Percentiles rank a stretch among this genome's conserved stretches.
These are phyloP conservation scores for Thoreauomyces humboldtii DNA, from an alignment of 192 early-diverging fungal genomes.

Conservation along the genomic window DNA sequence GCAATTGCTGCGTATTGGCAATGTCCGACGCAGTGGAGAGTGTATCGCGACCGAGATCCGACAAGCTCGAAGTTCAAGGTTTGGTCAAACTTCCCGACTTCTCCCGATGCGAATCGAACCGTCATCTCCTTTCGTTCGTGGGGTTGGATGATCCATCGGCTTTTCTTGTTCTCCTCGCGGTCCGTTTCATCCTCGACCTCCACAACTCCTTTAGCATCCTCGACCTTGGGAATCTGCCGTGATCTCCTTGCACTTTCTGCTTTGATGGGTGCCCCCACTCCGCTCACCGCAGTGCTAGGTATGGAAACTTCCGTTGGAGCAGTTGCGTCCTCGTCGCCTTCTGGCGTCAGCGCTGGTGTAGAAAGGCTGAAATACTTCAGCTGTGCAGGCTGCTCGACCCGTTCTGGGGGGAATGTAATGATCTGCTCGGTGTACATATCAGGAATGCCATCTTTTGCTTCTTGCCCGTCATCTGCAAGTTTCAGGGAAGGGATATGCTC, in stretches of 20 bases:
- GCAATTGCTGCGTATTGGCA: conserved; percentile 52
- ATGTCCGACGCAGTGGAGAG: conserved; percentile 41
- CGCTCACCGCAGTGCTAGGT: neutral
- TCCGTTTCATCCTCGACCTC: conserved; percentile 42
- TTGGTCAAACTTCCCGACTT: conserved; percentile 51
- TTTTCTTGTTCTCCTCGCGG: conserved; percentile 34
- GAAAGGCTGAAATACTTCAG: conserved; percentile 32
- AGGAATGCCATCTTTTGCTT: conserved; percentile 30
- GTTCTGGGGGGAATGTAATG: conserved; percentile 33
- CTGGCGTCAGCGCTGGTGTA: conserved; percentile 14
- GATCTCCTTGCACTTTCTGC: conserved; percentile 1
- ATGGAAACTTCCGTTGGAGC: neutral
- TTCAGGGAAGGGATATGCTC: conserved; percentile 37
- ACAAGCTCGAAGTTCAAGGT: conserved; percentile 50
- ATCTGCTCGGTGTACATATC: conserved; percentile 44
- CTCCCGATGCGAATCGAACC: conserved; percentile 47
- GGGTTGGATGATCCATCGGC: conserved; percentile 52
- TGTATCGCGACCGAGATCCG: conserved; percentile 38
- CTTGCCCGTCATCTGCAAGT: conserved; percentile 24
- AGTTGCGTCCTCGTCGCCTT: conserved; percentile 38
- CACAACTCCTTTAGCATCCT: conserved; percentile 27
- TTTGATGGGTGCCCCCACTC: neutral
- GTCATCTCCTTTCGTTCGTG: conserved; percentile 49
- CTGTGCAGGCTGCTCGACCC: conserved; percentile 20
- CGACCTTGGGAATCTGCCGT: conserved; percentile 29